These are phyloP conservation scores for Rhizophagus sp. DNA, from an alignment of 192 early-diverging fungal species.

Conservation along the genomic window DNA sequence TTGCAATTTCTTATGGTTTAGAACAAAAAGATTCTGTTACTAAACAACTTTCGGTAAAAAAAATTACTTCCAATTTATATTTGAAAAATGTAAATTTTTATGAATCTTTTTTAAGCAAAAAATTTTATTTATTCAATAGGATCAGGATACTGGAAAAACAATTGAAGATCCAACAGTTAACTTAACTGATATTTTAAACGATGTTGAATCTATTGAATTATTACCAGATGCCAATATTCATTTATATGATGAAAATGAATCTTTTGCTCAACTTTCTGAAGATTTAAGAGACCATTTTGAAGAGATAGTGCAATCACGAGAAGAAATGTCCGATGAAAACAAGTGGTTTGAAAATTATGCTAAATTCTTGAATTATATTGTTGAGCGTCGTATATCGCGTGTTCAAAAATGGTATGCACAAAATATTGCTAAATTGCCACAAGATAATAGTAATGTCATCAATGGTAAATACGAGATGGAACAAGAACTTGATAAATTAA, in stretches of 20 bases:
- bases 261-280: slow-evolving; percentile 6
- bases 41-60: neutral
- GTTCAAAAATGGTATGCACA: slow-evolving; percentile 23
- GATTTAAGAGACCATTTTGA: slow-evolving; percentile 21
- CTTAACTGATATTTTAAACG: neutral
- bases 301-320: slow-evolving; percentile 7
- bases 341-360: slow-evolving; percentile 2
- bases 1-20: slow-evolving; percentile 19
- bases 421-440: slow-evolving; percentile 12
- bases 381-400: slow-evolving; percentile 15
- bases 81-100: neutral
- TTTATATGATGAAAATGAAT: slow-evolving; percentile 5
- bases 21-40: slow-evolving; percentile 8
- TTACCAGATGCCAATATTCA: neutral
- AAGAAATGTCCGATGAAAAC: neutral
- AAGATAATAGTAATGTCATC: slow-evolving; percentile 15
- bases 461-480: neutral
- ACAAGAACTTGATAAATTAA: slow-evolving; percentile 18
- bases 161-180: neutral
- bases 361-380: slow-evolving; percentile 25
- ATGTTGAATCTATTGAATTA: neutral
- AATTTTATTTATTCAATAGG: neutral
- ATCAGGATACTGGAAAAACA: neutral
- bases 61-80: neutral
- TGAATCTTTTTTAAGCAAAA: neutral